Evolutionary conservation across 768 basidiomycete species (phyloP).

Genomic region (Suillus lakei): DNA sequence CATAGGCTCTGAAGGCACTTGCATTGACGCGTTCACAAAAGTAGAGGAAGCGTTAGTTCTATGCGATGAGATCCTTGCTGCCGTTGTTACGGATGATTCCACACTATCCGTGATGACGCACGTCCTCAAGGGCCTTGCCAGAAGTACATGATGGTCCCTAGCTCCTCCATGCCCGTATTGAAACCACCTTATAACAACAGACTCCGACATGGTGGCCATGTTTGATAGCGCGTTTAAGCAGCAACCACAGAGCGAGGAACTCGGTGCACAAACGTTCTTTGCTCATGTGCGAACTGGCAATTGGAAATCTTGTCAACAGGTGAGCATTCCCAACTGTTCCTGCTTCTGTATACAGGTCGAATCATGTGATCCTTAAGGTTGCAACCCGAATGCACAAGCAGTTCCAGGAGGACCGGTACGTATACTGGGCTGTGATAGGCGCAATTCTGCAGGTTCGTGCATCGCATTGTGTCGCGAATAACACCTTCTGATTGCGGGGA

Average conservation of each 20-base stretch:
- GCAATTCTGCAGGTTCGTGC: conserved; percentile 73
- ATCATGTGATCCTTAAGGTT: conserved; percentile 47
- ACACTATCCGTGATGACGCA: conserved; percentile 84
- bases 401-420: conserved; percentile 79
- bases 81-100: conserved; percentile 74
- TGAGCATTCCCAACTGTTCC: conserved; percentile 30
- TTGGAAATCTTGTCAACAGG: conserved; percentile 89
- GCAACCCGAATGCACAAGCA: conserved; percentile 83
- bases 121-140: conserved; percentile 77
- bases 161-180: background rate
- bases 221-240: conserved; percentile 87
- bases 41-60: conserved; percentile 80
- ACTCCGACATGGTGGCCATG: conserved; percentile 82
- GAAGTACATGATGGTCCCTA: conserved; percentile 45
- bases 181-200: conserved; percentile 35
- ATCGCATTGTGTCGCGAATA: background rate
- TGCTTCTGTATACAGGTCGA: conserved; percentile 8
- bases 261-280: conserved; percentile 84
- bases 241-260: conserved; percentile 80
- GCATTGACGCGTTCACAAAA: conserved; percentile 85
- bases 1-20: conserved; percentile 82
- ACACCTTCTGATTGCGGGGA: background rate
- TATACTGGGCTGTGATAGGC: conserved; percentile 85
- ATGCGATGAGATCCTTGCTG: conserved; percentile 79
- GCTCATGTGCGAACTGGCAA: conserved; percentile 79